These are phyloP conservation scores for Phyllosticta paracitricarpa DNA, from an alignment of 2,329 filamentous ascomycete genomes.

Conservation along the genomic window DNA sequence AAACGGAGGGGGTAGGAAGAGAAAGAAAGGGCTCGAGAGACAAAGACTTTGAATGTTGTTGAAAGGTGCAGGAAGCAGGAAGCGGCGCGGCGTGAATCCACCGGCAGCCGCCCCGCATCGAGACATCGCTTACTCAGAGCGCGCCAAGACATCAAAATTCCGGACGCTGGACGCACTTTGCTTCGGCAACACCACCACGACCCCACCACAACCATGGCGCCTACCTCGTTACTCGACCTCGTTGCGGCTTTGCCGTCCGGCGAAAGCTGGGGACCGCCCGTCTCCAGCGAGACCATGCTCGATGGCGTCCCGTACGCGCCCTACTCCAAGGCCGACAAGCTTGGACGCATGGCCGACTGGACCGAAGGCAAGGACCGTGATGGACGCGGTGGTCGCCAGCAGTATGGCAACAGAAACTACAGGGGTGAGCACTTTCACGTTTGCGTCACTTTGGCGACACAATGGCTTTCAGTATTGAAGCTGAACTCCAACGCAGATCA, in stretches of 20 bases:
- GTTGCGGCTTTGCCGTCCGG: conserved; percentile 36
- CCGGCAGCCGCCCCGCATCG: neutral
- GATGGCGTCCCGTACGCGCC: conserved; percentile 95
- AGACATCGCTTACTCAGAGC: conserved; percentile 8
- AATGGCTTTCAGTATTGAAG: neutral
- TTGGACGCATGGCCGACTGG: conserved; percentile 99
- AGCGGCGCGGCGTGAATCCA: neutral
- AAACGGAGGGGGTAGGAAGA: neutral
- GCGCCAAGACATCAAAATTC: conserved; percentile 12
- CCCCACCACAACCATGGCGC: conserved; percentile 30
- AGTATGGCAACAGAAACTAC: conserved; percentile 79
- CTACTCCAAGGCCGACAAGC: conserved; percentile 97
- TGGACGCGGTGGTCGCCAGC: conserved; percentile 63
- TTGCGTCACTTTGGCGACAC: neutral
- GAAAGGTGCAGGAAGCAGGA: neutral
- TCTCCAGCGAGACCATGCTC: conserved; percentile 76
- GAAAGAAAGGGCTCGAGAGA: neutral
- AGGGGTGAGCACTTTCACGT: conserved; percentile 54
- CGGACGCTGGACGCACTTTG: conserved; percentile 2
- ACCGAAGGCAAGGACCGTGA: conserved; percentile 80
- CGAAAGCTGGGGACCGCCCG: conserved; percentile 68
- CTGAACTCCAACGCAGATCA: conserved; percentile 55
- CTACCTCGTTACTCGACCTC: conserved; percentile 37
- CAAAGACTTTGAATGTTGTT: neutral
- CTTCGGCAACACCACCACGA: conserved; percentile 1